A percentile compares a stretch with the other conserved stretches of the same genome.
These are phyloP conservation scores for Syzygium aqueum DNA, from an alignment of 345 rosid genomes.

Conservation along the genomic window DNA sequence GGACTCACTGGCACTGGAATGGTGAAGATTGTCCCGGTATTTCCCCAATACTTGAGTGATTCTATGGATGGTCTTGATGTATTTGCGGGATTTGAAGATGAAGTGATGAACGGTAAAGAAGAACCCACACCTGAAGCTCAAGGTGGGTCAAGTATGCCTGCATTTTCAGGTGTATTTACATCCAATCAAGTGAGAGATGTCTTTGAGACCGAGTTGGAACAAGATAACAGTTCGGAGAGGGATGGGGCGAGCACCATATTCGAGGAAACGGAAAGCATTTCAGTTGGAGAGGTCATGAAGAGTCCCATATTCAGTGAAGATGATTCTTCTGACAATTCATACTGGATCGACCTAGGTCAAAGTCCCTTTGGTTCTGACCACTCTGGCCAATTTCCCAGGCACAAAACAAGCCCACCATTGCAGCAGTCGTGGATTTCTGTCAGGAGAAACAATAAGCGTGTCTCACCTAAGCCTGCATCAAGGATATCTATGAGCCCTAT, in stretches of 20 bases:
- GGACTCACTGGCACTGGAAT: conserved; percentile 70
- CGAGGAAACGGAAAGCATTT: conserved; percentile 70
- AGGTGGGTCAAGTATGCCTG: conserved; percentile 51
- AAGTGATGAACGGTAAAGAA: conserved; percentile 19
- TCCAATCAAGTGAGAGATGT: conserved; percentile 70
- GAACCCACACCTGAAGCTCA: conserved; percentile 23
- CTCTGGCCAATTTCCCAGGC: conserved; percentile 27
- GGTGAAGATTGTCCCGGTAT: conserved; percentile 66
- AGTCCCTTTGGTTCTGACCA: conserved; percentile 53
- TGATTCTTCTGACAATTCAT: conserved; percentile 56
- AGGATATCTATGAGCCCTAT: conserved; percentile 23
- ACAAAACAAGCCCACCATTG: conserved; percentile 28
- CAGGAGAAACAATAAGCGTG: conserved; percentile 23
- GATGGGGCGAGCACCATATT: conserved; percentile 76
- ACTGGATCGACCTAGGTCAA: conserved; percentile 66
- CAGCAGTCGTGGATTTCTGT: conserved; percentile 37
- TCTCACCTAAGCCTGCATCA: conserved; percentile 32
- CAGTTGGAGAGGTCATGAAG: conserved; percentile 74
- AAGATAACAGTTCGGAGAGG: conserved; percentile 61
- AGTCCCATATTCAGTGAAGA: conserved; percentile 67
- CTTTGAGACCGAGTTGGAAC: conserved; percentile 64
- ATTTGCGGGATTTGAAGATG: conserved; percentile 39
- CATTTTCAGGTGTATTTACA: conserved; percentile 73
- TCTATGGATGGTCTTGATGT: conserved; percentile 63
- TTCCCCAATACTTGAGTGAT: conserved; percentile 63